phyloP scores from a whole-genome alignment of 805 yeast species.

The Pichia rugopelliculosa region DNA sequence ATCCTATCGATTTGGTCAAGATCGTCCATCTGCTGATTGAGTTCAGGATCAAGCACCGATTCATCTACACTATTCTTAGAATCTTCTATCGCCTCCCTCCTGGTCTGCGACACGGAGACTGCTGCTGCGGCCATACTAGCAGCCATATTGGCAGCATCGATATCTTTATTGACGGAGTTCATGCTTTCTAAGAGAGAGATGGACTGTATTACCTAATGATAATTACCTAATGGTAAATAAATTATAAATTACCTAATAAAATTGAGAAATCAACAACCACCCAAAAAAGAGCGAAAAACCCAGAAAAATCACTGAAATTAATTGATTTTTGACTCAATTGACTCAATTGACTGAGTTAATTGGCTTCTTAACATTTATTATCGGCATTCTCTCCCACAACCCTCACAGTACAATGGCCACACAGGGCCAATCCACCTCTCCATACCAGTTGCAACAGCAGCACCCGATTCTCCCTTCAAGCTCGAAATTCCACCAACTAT shows the following conservation, averaged over 20 bases:
- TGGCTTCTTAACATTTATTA: too few species aligned
- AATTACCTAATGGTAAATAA: not conserved
- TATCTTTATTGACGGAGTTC: not conserved
- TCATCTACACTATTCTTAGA: slow-evolving; percentile 1
- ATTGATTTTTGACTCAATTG: too few species aligned
- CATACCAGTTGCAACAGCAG: not conserved
- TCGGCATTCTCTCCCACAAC: not conserved
- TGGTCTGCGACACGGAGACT: slow-evolving; percentile 22
- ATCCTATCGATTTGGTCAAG: not conserved
- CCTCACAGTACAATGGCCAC: not conserved
- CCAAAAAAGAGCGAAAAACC: not conserved
- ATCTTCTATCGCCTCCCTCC: too few species aligned
- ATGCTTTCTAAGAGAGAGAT: too few species aligned
- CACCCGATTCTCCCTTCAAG: not conserved
- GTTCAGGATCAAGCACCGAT: slow-evolving; percentile 6
- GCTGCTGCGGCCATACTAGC: slow-evolving; percentile 33
- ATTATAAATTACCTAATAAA: too few species aligned
- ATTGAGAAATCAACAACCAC: too few species aligned
- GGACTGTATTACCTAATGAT: too few species aligned
- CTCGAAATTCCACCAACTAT: not conserved
- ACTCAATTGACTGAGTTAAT: too few species aligned
- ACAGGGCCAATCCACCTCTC: not conserved
- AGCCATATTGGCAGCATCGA: not conserved
- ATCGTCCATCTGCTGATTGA: slow-evolving; percentile 4
- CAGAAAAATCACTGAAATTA: not conserved